Percentiles rank a stretch among this genome's conserved stretches.
Conservation (phyloP, 495 filamentous ascomycete species). For the Geoglossum glabrum region DNA sequence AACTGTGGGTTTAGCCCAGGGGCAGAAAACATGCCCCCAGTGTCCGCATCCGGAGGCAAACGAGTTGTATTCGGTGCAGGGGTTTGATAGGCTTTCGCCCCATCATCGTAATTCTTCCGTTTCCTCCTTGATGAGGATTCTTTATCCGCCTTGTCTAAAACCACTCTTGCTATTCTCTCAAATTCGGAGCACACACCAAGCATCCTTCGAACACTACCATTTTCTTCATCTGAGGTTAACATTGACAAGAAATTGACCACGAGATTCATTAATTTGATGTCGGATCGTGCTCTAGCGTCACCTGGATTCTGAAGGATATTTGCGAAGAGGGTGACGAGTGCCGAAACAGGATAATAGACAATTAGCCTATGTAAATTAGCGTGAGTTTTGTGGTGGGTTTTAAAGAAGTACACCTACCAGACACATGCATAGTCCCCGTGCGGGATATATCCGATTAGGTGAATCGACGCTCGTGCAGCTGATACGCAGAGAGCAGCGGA, state of each 20-base stretch:
- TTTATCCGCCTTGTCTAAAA: conserved; percentile 77
- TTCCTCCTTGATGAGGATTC: conserved; percentile 61
- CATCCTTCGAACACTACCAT: conserved; percentile 81
- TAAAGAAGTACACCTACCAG: conserved; percentile 42
- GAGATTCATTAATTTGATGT: conserved; percentile 75
- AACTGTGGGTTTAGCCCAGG: neutral
- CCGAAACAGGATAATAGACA: conserved; percentile 91
- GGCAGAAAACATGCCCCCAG: neutral
- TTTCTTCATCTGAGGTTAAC: conserved; percentile 55
- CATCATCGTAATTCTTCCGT: conserved; percentile 44
- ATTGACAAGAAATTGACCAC: conserved; percentile 79
- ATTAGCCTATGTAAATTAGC: conserved; percentile 44
- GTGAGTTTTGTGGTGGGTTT: neutral
- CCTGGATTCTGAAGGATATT: conserved; percentile 94
- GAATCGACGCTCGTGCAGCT: conserved; percentile 80
- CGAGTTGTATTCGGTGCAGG: neutral
- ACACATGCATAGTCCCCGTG: conserved; percentile 89
- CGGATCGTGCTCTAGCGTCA: conserved; percentile 68
- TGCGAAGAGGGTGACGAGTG: conserved; percentile 86
- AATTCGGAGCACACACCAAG: conserved; percentile 84
- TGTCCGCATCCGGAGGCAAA: neutral
- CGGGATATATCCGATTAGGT: conserved; percentile 86
- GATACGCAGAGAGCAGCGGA: conserved; percentile 82
- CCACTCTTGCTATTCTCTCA: conserved; percentile 78
- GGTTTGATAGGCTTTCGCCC: conserved; percentile 14